Base-by-base conservation (phyloP, 176 grass and related monocot species). In the Carex kokanica region DNA sequence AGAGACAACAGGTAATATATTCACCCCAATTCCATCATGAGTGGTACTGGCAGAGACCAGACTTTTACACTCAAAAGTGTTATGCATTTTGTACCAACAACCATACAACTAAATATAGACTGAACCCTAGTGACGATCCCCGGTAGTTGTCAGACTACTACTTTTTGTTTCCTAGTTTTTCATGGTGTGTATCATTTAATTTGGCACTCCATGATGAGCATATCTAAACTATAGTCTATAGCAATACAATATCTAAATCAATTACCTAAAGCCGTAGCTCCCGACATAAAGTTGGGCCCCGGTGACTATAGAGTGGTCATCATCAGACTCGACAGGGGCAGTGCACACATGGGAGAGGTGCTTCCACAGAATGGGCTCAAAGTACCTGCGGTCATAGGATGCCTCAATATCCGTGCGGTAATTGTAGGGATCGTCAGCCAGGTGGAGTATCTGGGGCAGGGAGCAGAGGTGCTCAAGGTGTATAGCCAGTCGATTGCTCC, bases 391-490 rank as follows among this genome's bases (percentile, higher is more conserved):
- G 75, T 98, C 96, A 21, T 87, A 87, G 40, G 82, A 54, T 59
- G 92, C 89, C 23, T 77, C 80, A 68, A 82, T 17, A 65, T 82
- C 80, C 11, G 83, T 82, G 80, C 27, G 83, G 20, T 60, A 69
- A 40, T 87, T 94, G 68, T 85, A 87, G 57, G 92, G 89, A 24
- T 88, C 88, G 0, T 98, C 93, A 52, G 86, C 69, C 11, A 95
- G 91, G 69, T 95, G 87, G 67, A 98, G 79, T 29, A 93, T 95
- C 77, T 91, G 96, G 24, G 95, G 95, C 83, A 95, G 89, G 71
- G 96, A 95, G 64, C 89, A 98, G 9, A 98, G 89, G 85, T 98
- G 93, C 72, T 98, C 93, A 15, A 98, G 82, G 84, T 98, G 96
- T 83, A 98, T 90, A 43, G 96, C 96, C 83, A 98, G 84, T 87